Evolutionary conservation across 2,329 filamentous ascomycete genomes (phyloP), one percentile per base, ranked within the genome.

Genomic region (Epichloe elymi): DNA sequence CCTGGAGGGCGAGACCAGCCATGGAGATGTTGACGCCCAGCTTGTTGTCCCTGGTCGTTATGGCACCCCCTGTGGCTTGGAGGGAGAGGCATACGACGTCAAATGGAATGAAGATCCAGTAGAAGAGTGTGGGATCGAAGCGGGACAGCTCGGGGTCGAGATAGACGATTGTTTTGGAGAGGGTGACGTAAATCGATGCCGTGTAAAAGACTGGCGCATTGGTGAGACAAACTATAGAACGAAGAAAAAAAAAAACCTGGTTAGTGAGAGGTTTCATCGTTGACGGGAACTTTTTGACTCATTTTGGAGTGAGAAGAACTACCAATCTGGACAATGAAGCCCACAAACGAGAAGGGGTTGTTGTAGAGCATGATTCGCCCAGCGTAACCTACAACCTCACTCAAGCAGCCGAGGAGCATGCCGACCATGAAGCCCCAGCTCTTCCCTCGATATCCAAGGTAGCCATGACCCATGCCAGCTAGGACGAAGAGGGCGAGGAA

Each of bases 251-350:
- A 14, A 12, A 6, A n/a, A 1, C 2, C 23, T 33, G n/a, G 11
- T 45, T 12, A 45, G 42, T 45, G 26, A 19, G 14, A 17, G 10
- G 11, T 15, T 4, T 30, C 26, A 30, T 30, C 8, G 8, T 30
- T 30, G 8, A 30, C 8, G 26, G 26, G 26, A 30, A 11, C 8
- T 33, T 4, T 45, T 45, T 5, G 10, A 2, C 19, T 20, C n/a
- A 38, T 35, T 42, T 19, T 36, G 36, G 20, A 15, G 14, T 7
- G 33, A 5, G 26, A 17, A 15, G 45, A 64, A 71, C 46, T 60
- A 76, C 75, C 68, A 55, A 84, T 83, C 60, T 86, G 79, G n/a
- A 84, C 73, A 61, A 85, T 73, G 61, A 86, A 86, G 7, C 73
- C 78, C 12, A 61, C 60, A 60, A 82, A 75, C 46, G 61, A 69